Percentiles rank a stretch among this genome's conserved stretches.
These are phyloP conservation scores for Chromosphaera perkinsii DNA, from an alignment of 208 protist species.

Conservation along the genomic window DNA sequence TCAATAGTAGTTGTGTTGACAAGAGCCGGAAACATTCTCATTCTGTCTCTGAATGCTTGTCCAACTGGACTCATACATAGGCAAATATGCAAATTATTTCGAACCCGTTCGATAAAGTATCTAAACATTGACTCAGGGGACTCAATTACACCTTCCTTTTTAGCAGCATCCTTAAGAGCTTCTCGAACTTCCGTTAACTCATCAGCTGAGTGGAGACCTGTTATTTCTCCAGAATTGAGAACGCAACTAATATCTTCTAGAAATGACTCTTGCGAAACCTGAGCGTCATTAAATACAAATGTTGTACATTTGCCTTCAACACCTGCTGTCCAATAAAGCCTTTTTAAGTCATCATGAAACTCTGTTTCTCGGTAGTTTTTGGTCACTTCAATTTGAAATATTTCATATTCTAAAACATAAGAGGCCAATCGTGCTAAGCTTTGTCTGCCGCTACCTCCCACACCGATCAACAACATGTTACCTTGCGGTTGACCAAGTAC, in stretches of 20 bases:
- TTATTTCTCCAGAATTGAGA: constrained; percentile 91
- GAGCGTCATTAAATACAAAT: too few relatives aligned
- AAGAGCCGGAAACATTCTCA: constrained; percentile 96
- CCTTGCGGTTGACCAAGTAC: constrained; percentile 90
- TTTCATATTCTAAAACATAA: too few relatives aligned
- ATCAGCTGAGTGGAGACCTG: constrained; percentile 91
- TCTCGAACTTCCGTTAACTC: constrained; percentile 85
- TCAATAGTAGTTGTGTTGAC: too few relatives aligned
- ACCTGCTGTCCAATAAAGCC: too few relatives aligned
- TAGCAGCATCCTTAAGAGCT: constrained; percentile 76
- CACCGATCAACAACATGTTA: too few relatives aligned
- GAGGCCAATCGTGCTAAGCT: too few relatives aligned
- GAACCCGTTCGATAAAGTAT: constrained; percentile 88
- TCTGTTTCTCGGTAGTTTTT: too few relatives aligned
- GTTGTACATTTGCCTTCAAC: too few relatives aligned
- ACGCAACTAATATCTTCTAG: constrained; percentile 96
- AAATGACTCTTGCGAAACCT: constrained; percentile 84
- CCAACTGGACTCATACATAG: constrained; percentile 93
- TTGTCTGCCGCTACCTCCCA: too few relatives aligned
- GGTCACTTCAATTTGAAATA: too few relatives aligned
- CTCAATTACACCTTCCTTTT: constrained; percentile 73
- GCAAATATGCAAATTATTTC: constrained; percentile 87
- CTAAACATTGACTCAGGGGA: constrained; percentile 81
- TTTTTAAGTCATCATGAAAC: too few relatives aligned
- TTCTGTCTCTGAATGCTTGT: constrained; percentile 82